These are phyloP conservation scores for Artemisia argyi DNA, from an alignment of 129 eudicot species.

Conservation along the genomic window DNA sequence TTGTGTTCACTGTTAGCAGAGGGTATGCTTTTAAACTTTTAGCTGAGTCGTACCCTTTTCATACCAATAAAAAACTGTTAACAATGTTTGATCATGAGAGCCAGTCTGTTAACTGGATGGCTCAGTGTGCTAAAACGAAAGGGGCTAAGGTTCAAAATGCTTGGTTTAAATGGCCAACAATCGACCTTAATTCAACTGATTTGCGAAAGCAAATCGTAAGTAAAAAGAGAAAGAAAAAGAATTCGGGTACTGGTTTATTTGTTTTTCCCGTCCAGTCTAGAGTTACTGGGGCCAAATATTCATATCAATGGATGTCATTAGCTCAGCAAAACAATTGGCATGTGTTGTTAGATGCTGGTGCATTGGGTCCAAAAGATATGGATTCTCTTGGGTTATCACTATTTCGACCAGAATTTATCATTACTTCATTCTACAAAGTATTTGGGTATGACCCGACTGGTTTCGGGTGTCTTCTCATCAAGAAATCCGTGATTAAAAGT, in stretches of 20 bases:
- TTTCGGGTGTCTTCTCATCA: conserved; percentile 87
- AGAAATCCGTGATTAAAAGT: conserved; percentile 77
- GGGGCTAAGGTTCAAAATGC: conserved; percentile 86
- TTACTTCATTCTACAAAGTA: conserved; percentile 88
- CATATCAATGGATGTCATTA: conserved; percentile 95
- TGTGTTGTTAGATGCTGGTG: conserved; percentile 92
- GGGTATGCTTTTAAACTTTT: conserved; percentile 89
- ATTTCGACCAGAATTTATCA: conserved; percentile 88
- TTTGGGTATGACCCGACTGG: conserved; percentile 95
- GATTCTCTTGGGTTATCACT: conserved; percentile 89
- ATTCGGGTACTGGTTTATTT: conserved; percentile 73
- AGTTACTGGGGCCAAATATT: conserved; percentile 90
- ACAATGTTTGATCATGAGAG: conserved; percentile 98
- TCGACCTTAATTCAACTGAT: conserved; percentile 78
- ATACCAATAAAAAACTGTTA: conserved; percentile 73
- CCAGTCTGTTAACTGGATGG: conserved; percentile 95
- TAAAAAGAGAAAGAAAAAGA: conserved; percentile 56
- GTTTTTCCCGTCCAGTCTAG: conserved; percentile 97
- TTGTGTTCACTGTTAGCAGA: conserved; percentile 88
- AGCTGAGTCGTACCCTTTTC: conserved; percentile 93
- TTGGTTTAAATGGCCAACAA: conserved; percentile 94
- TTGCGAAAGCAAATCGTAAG: conserved; percentile 62
- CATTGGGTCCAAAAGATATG: conserved; percentile 98
- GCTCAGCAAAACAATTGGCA: conserved; percentile 98
- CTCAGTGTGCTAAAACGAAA: conserved; percentile 73